Evolutionary conservation across 2,329 filamentous ascomycete genomes (phyloP).

Genomic region (Phoma sp.): DNA sequence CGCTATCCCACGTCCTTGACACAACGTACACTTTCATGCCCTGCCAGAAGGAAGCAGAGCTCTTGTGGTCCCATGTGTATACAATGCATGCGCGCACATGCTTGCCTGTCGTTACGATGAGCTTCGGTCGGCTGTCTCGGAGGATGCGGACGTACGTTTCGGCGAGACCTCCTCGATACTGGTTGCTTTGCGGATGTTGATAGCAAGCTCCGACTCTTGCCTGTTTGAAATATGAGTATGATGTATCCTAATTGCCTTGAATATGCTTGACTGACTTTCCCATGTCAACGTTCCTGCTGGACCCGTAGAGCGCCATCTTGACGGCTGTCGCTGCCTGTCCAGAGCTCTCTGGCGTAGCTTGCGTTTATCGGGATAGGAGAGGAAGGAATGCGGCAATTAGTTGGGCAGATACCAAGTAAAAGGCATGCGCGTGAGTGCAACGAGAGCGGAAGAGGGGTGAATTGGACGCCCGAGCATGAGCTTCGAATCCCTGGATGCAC

Average conservation of each 20-base stretch:
- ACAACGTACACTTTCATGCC: constrained; percentile 91
- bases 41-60: constrained; percentile 91
- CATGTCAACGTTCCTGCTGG: constrained; percentile 64
- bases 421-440: constrained; percentile 18
- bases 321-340: constrained; percentile 28
- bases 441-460: constrained; percentile 12
- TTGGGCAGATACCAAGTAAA: constrained; percentile 18
- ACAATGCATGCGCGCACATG: constrained; percentile 98
- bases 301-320: constrained; percentile 49
- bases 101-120: constrained; percentile 64
- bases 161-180: constrained; percentile 71
- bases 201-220: constrained; percentile 68
- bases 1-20: neutral
- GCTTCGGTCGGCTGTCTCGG: constrained; percentile 22
- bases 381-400: constrained; percentile 5
- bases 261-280: constrained; percentile 58
- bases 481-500: constrained; percentile 25
- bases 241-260: neutral
- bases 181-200: constrained; percentile 72
- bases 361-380: constrained; percentile 6
- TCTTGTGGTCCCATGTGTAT: constrained; percentile 99
- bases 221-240: constrained; percentile 39
- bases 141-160: constrained; percentile 59
- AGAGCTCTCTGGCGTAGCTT: constrained; percentile 15
- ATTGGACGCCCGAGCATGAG: constrained; percentile 23